Base-by-base conservation (phyloP, 108 stramenopile species). In the Ochromonas danica region DNA sequence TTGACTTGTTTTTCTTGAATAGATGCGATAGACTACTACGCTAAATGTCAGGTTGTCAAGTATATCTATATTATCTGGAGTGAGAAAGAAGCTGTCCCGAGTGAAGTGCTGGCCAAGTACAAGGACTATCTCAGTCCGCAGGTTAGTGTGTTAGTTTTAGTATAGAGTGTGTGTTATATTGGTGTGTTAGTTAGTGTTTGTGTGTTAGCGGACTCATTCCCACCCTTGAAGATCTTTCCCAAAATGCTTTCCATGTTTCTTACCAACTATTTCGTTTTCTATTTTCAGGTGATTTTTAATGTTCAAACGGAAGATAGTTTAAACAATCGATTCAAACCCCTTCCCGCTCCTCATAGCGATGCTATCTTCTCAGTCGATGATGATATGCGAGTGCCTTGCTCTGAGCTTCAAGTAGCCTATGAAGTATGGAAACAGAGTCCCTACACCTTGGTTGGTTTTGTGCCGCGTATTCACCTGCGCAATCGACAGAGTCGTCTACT, bases 341-440 rank as follows among this genome's bases (percentile, higher is more conserved):
- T 75, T 6, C 45, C 51, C 10, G n/a, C n/a, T 57, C 40, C 72
- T 42, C 40, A 75, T 41, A 42, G 14, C 10, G 83, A 85, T 31
- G 85, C 81, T 10, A 82, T 84, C 1, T 85, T 85, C 70, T 82
- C 81, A n/a, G 85, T 85, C 42, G 85, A 85, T 81, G 85, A 85
- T 62, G 85, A 85, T 45, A 82, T 85, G 25, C 77, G 77, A 3
- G 83, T 85, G 1, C 85, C 83, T 28, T 85, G 85, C 41, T 31
- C 38, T 2, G 83, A 85, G 71, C 80, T 85, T 35, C 10, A 42
- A 30, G 35, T 81, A 1, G 85, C 84, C 3, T 85, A 78, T 30
- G 61, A 75, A 1, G 84, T 85, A 61, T 84, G 84, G 10, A 22
- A n/a, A 31, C 25, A 22, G 0, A 45, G 70, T n/a, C 41, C 67